Evolutionary conservation across 2,329 filamentous ascomycete species (phyloP).

Genomic region (Sclerotinia nivalis): DNA sequence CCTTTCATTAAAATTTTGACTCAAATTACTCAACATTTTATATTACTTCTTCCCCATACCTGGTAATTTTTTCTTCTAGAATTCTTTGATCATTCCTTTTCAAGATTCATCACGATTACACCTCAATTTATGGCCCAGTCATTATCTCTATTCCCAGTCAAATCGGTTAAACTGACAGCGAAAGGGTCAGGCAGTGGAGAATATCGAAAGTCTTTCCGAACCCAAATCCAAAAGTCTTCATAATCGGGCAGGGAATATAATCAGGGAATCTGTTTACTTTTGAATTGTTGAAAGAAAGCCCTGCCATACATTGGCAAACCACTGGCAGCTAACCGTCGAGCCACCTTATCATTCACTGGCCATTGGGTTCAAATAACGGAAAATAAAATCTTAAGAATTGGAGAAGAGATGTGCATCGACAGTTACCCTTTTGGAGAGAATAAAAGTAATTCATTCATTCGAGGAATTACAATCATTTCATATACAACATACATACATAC

Average conservation of each 20-base stretch:
- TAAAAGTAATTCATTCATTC: background rate
- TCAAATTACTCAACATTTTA: conserved; percentile 4
- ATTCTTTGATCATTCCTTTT: background rate
- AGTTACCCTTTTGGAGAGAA: conserved; percentile 7
- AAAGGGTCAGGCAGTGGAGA: conserved; percentile 15
- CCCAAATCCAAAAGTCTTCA: background rate
- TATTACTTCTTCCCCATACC: background rate
- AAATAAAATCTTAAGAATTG: background rate
- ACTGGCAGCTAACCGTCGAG: background rate
- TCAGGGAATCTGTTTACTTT: background rate
- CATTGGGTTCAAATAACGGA: background rate
- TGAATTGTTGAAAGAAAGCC: background rate
- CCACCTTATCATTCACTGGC: background rate
- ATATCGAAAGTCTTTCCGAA: conserved; percentile 5
- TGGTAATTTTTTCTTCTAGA: conserved; percentile 3
- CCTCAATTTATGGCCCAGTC: conserved; percentile 4
- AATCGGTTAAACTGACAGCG: conserved; percentile 16
- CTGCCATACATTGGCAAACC: background rate
- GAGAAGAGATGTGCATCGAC: conserved; percentile 11
- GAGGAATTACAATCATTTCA: background rate
- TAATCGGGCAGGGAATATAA: background rate
- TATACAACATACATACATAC: background rate
- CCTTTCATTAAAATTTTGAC: background rate
- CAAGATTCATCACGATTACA: conserved; percentile 9
- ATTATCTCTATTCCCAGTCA: background rate